Evolutionary conservation across 164 flowering plant genomes (phyloP).

Genomic region (Magnolia kwangsiensis): DNA sequence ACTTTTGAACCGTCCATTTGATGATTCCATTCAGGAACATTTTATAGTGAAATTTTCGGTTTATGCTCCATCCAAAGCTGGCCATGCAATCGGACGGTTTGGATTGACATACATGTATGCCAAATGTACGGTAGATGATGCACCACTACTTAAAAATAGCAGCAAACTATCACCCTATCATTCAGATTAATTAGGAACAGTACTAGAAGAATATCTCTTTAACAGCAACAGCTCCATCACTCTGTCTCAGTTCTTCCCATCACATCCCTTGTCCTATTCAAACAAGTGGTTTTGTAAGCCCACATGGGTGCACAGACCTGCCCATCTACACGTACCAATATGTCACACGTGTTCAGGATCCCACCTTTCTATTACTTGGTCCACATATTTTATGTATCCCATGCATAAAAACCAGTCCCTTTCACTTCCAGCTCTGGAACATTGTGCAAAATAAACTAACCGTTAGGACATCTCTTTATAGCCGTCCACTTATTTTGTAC

Average conservation of each 20-base stretch:
- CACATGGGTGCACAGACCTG: not conserved
- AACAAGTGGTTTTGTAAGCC: not conserved
- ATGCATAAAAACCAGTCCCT: too few relatives aligned
- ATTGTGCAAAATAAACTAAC: too few relatives aligned
- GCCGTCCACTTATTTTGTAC: too few relatives aligned
- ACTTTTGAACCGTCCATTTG: not conserved
- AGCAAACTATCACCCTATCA: not conserved
- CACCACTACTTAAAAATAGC: too few relatives aligned
- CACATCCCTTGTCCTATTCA: not conserved
- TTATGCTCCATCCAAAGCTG: not conserved
- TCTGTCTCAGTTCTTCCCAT: slow-evolving; percentile 12
- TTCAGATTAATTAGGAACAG: not conserved
- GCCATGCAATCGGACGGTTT: not conserved
- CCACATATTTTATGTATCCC: not conserved
- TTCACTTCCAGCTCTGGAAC: too few relatives aligned
- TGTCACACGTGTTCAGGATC: not conserved
- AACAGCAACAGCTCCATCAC: slow-evolving; percentile 16
- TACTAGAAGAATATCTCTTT: slow-evolving; percentile 29
- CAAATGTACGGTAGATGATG: not conserved
- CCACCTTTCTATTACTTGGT: not conserved
- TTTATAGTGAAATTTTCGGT: not conserved
- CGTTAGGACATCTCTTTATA: too few relatives aligned
- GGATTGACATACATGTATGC: not conserved
- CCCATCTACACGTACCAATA: not conserved
- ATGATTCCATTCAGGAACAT: too few relatives aligned